phyloP scores from a whole-genome alignment of 805 yeast genomes.

The Nakazawaea ishiwadae region DNA sequence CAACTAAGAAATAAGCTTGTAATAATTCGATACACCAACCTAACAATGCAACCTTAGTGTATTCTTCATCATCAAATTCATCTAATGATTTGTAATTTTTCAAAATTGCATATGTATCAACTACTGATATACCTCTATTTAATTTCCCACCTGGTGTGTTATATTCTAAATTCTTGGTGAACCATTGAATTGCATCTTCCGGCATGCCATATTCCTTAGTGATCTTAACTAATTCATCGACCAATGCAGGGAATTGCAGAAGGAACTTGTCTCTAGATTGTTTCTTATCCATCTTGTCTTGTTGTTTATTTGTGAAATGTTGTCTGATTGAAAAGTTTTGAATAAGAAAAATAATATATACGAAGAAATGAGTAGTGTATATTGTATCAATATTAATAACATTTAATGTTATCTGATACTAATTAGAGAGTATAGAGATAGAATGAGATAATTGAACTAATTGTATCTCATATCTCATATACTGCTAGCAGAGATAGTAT shows the following conservation, averaged over 20 bases:
- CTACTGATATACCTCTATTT: slow-evolving; percentile 93
- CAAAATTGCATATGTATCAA: slow-evolving; percentile 84
- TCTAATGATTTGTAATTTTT: slow-evolving; percentile 53
- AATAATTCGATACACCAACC: slow-evolving; percentile 96
- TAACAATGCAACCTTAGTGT: slow-evolving; percentile 77
- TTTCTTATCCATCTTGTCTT: slow-evolving; percentile 27
- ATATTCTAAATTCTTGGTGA: slow-evolving; percentile 63
- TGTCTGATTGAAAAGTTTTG: neutral
- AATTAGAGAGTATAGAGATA: too few species aligned
- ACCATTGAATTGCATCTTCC: slow-evolving; percentile 83
- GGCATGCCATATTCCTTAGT: slow-evolving; percentile 75
- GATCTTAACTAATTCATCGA: slow-evolving; percentile 64
- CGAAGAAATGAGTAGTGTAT: too few species aligned
- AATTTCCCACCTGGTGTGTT: slow-evolving; percentile 96
- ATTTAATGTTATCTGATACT: too few species aligned
- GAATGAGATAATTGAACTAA: too few species aligned
- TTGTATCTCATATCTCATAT: too few species aligned
- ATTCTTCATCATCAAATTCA: slow-evolving; percentile 65
- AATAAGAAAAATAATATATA: too few species aligned
- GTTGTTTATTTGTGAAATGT: neutral
- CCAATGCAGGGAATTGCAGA: slow-evolving; percentile 69
- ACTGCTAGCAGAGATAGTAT: too few species aligned
- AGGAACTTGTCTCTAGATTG: slow-evolving; percentile 52
- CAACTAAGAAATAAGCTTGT: slow-evolving; percentile 95
- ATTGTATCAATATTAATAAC: too few species aligned